Evolutionary conservation across 805 yeast genomes (phyloP).

Genomic region (Metschnikowia proteae): DNA sequence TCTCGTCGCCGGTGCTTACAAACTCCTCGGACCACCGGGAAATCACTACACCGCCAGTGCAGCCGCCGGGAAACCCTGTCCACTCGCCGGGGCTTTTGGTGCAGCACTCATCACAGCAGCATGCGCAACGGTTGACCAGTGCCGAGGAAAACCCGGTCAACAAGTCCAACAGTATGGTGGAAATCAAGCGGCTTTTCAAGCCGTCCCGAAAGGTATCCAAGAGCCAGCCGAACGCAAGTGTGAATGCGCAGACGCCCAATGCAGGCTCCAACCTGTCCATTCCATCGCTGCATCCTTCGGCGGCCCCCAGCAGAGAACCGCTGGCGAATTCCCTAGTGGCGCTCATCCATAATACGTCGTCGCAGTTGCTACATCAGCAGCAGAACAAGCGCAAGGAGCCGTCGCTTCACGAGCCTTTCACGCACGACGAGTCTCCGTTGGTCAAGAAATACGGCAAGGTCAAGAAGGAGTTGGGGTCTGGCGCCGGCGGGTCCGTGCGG

Average conservation of each 20-base stretch:
- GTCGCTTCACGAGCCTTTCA: slow-evolving; percentile 16
- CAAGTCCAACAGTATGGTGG: slow-evolving; percentile 57
- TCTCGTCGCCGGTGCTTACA: slow-evolving; percentile 34
- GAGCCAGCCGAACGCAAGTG: not conserved
- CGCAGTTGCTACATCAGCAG: slow-evolving; percentile 22
- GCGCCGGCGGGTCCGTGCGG: slow-evolving; percentile 87
- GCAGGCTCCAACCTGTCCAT: not conserved
- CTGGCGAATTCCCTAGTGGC: slow-evolving; percentile 17
- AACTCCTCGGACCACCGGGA: slow-evolving; percentile 27
- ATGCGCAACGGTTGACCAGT: slow-evolving; percentile 9
- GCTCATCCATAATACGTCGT: slow-evolving; percentile 17
- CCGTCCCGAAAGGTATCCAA: slow-evolving; percentile 42
- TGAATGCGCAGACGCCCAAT: not conserved
- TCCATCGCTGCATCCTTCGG: not conserved
- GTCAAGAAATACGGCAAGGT: slow-evolving; percentile 64
- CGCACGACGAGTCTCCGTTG: slow-evolving; percentile 23
- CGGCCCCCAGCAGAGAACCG: slow-evolving; percentile 14
- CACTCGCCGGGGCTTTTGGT: slow-evolving; percentile 12
- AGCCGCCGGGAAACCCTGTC: not conserved
- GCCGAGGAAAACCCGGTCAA: slow-evolving; percentile 25
- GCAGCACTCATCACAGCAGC: slow-evolving; percentile 9
- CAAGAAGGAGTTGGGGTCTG: slow-evolving; percentile 75
- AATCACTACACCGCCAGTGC: slow-evolving; percentile 9
- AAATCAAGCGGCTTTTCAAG: slow-evolving; percentile 67
- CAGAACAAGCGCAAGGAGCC: slow-evolving; percentile 17